Base-by-base conservation (phyloP, 441 rosid genomes). In the Pelargonium australe region DNA sequence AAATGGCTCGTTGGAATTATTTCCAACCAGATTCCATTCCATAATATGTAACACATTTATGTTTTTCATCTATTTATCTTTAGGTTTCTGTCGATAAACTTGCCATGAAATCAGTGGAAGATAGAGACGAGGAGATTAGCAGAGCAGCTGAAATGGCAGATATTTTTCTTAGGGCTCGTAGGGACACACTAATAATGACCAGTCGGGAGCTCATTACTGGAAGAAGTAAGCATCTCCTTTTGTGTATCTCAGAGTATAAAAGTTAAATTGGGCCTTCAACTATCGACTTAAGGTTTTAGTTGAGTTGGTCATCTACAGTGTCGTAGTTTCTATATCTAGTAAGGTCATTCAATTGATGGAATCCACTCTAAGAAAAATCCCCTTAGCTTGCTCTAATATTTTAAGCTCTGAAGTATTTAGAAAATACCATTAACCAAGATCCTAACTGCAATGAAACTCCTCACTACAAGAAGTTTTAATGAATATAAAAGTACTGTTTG, bases 141-240 rank as follows among this genome's bases (percentile, higher is more conserved):
- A 83, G 86, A 82, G 83, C 90, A 11, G 89, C 83, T 60, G 94
- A 91, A 81, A 84, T 89, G 87, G 96, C 83, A 13, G 85, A 89
- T 66, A 75, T 82, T 79, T 87, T 77, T 75, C 90, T 94, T 69
- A 78, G 78, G 19, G 80, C 86, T 72, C 74, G 64, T 72, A 91
- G 82, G 66, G 96, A 89, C 68, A 89, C 99, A 55, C 83, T 94
- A 40, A 81, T 94, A 74, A 85, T 94, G 96, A 91, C 96, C 72
- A 89, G 99, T 72, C 92, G 99, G 70, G 83, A 85, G 76, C 97
- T 94, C 70, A 78, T 94, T 80, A 87, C 86, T 4, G 97, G 97
- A 64, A 91, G 85, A 86, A 77, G 99, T 94, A 64, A 49, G 89
- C 80, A 63, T 66, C 34, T 63, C 73, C 43, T 71, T 4, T 72